These are phyloP conservation scores for Wickerhamomyces sp. DNA, from an alignment of 1,139 yeast genomes.

Conservation along the genomic window DNA sequence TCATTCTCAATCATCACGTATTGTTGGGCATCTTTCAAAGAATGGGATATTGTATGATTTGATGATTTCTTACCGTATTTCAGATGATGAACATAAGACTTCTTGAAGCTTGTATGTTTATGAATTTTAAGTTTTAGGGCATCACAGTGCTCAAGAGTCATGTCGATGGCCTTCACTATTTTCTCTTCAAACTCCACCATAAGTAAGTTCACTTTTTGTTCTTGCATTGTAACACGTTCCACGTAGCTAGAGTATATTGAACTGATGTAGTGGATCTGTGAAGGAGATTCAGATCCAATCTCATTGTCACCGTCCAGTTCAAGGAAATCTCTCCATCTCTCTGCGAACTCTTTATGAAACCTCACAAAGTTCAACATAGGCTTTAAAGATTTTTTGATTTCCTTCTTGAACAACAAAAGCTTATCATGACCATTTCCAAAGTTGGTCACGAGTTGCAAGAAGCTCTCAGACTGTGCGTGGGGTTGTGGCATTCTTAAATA, in stretches of 20 bases:
- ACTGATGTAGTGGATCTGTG: slow-evolving; percentile 21
- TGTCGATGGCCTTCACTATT: slow-evolving; percentile 24
- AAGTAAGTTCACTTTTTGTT: slow-evolving; percentile 19
- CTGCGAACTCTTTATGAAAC: slow-evolving; percentile 10
- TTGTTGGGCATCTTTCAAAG: slow-evolving; percentile 15
- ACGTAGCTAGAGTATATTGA: slow-evolving; percentile 26
- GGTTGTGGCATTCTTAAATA: background rate
- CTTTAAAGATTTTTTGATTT: slow-evolving; percentile 7
- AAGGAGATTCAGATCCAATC: background rate
- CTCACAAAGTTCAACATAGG: slow-evolving; percentile 9
- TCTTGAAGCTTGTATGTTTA: slow-evolving; percentile 26
- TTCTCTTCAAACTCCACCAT: slow-evolving; percentile 21
- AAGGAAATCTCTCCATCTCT: slow-evolving; percentile 18
- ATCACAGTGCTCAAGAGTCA: slow-evolving; percentile 21
- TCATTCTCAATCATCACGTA: slow-evolving; percentile 24
- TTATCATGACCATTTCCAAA: slow-evolving; percentile 9
- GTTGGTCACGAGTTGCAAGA: slow-evolving; percentile 6
- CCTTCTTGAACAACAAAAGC: slow-evolving; percentile 8
- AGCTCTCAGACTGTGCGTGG: slow-evolving; percentile 3
- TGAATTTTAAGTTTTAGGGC: slow-evolving; percentile 23
- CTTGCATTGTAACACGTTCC: slow-evolving; percentile 16
- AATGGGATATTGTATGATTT: slow-evolving; percentile 22
- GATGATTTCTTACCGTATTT: slow-evolving; percentile 24
- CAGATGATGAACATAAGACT: slow-evolving; percentile 28
- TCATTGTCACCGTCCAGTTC: slow-evolving; percentile 11